Evolutionary conservation across 352 stramenopile species (phyloP).

Genomic region (Paralagenidium karlingii): DNA sequence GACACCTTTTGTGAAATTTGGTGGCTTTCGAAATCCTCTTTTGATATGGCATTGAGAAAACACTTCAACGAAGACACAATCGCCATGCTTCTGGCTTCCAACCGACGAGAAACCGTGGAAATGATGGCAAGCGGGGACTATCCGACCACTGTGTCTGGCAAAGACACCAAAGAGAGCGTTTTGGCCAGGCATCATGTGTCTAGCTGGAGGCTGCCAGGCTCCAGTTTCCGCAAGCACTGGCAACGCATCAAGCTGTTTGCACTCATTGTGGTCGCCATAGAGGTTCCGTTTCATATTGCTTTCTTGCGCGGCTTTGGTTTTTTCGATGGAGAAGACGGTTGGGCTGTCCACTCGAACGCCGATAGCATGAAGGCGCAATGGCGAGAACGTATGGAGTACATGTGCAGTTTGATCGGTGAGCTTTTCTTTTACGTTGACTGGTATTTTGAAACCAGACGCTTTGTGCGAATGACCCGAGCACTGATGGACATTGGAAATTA

Average conservation of each 20-base stretch:
- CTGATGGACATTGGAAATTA: neutral
- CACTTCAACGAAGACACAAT: conserved; percentile 51
- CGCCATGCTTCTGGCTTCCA: too few species aligned
- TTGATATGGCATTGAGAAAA: conserved; percentile 19
- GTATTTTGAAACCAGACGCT: conserved; percentile 23
- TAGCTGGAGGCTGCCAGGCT: conserved; percentile 9
- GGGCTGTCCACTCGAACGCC: neutral
- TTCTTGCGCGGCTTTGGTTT: conserved; percentile 14
- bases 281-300: conserved; percentile 11
- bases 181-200: neutral
- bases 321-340: too few species aligned
- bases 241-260: neutral
- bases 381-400: conserved; percentile 23
- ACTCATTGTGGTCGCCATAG: neutral
- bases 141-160: too few species aligned
- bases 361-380: conserved; percentile 13
- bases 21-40: conserved; percentile 12
- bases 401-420: conserved; percentile 20
- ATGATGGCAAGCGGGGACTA: too few species aligned
- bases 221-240: conserved; percentile 6
- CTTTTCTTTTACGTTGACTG: conserved; percentile 47
- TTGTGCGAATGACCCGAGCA: conserved; percentile 15
- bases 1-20: conserved; percentile 38
- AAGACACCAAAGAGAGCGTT: neutral
- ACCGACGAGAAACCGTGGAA: too few species aligned